phyloP scores from a whole-genome alignment of 768 basidiomycete species.

The Boletus edulis region DNA sequence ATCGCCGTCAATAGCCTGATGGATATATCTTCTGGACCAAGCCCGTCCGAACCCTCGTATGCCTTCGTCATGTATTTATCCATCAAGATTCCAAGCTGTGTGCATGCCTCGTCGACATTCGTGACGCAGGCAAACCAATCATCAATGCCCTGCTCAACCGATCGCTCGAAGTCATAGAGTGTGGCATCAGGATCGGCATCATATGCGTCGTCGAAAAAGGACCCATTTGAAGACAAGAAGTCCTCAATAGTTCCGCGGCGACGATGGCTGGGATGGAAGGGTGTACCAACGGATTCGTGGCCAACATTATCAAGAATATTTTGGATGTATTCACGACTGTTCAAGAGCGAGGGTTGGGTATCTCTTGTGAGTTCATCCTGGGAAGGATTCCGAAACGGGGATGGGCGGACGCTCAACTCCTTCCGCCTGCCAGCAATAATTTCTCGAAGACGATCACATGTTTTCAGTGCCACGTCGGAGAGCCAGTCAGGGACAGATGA shows the following conservation, averaged over 20 bases:
- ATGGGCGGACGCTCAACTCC: not conserved
- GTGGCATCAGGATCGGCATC: conserved; percentile 8
- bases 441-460: not conserved
- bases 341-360: not conserved
- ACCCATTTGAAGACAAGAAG: conserved; percentile 15
- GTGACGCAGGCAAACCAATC: conserved; percentile 28
- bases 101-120: conserved; percentile 2
- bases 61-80: conserved; percentile 23
- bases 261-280: conserved; percentile 3
- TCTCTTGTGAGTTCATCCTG: not conserved
- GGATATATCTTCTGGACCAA: conserved; percentile 36
- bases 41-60: not conserved
- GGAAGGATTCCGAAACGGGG: not conserved
- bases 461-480: not conserved
- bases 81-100: conserved; percentile 17
- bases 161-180: conserved; percentile 37
- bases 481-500: not conserved
- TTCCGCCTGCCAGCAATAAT: not conserved
- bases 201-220: conserved; percentile 6
- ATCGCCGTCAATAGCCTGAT: conserved; percentile 35
- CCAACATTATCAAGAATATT: not conserved
- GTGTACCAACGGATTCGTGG: not conserved
- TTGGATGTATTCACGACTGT: not conserved
- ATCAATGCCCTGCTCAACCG: conserved; percentile 30
- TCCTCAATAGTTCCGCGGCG: conserved; percentile 7